Percentiles rank a stretch among this genome's conserved stretches.
phyloP scores from a whole-genome alignment of 805 yeast species.

The Wickerhamomyces alni region DNA sequence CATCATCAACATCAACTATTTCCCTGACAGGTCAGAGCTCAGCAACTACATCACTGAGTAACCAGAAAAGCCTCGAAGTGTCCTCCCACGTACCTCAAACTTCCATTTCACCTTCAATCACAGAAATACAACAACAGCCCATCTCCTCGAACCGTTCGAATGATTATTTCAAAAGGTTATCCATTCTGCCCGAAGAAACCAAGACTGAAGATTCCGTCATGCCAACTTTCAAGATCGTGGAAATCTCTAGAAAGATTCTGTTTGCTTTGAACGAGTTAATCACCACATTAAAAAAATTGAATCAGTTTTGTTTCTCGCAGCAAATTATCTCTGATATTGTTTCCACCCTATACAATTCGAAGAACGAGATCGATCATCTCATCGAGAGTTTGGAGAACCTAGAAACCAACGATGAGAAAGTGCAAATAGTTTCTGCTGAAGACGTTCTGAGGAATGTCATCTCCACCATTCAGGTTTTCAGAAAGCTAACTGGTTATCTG shows the following conservation, averaged over 20 bases:
- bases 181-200: slow-evolving; percentile 49
- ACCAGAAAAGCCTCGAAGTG: no score
- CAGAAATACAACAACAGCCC: slow-evolving; percentile 32
- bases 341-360: slow-evolving; percentile 43
- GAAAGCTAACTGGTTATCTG: slow-evolving; percentile 41
- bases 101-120: slow-evolving; percentile 13
- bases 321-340: slow-evolving; percentile 49
- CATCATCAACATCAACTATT: no score
- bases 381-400: slow-evolving; percentile 50
- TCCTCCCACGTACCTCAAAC: slow-evolving; percentile 5
- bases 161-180: slow-evolving; percentile 60
- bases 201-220: slow-evolving; percentile 5
- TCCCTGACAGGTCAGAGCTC: no score
- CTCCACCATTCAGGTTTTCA: slow-evolving; percentile 40
- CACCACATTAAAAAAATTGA: slow-evolving; percentile 48
- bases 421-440: slow-evolving; percentile 19
- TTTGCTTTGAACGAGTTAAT: slow-evolving; percentile 63
- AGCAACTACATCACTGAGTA: no score
- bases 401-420: slow-evolving; percentile 25
- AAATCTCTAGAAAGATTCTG: slow-evolving; percentile 52
- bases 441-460: slow-evolving; percentile 31
- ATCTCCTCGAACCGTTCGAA: slow-evolving; percentile 38
- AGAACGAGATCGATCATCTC: slow-evolving; percentile 48
- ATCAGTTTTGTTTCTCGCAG: slow-evolving; percentile 53
- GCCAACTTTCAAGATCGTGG: slow-evolving; percentile 24